Evolutionary conservation across 306 rosid species (phyloP).

Genomic region (Rubus parviflorus): DNA sequence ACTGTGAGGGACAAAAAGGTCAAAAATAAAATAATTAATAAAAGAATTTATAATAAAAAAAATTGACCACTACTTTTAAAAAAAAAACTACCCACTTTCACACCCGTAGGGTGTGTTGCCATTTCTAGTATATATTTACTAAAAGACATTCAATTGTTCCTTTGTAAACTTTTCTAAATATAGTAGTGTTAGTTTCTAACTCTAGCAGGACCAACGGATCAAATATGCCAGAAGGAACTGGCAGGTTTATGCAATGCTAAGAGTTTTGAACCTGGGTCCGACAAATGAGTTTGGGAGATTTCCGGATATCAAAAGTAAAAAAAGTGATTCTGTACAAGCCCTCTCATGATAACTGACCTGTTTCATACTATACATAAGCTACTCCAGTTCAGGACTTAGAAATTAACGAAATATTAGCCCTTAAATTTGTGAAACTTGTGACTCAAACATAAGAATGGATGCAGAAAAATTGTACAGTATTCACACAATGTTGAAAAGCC

Average conservation of each 20-base stretch:
- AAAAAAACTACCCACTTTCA: too few species aligned
- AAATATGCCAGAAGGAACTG: background rate
- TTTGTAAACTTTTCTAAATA: too few species aligned
- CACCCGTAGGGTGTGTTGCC: too few species aligned
- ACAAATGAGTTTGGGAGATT: background rate
- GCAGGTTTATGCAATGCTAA: background rate
- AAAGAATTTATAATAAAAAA: too few species aligned
- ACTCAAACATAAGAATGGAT: background rate
- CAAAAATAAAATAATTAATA: too few species aligned
- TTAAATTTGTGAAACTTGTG: background rate
- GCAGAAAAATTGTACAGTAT: background rate
- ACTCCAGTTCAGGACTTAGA: background rate
- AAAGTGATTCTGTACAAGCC: background rate
- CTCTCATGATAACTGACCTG: background rate
- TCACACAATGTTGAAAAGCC: background rate
- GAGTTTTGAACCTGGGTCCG: background rate
- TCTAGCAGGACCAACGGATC: background rate
- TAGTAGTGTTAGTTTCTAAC: background rate
- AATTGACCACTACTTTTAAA: too few species aligned
- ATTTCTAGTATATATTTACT: too few species aligned
- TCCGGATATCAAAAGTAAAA: background rate
- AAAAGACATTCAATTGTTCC: background rate
- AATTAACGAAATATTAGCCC: background rate
- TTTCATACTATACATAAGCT: background rate
- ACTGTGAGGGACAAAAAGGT: too few species aligned